Percentiles rank a stretch among this genome's conserved stretches.
Evolutionary conservation across 2,329 filamentous ascomycete species (phyloP).

Genomic region (Arachnomyces sp.): DNA sequence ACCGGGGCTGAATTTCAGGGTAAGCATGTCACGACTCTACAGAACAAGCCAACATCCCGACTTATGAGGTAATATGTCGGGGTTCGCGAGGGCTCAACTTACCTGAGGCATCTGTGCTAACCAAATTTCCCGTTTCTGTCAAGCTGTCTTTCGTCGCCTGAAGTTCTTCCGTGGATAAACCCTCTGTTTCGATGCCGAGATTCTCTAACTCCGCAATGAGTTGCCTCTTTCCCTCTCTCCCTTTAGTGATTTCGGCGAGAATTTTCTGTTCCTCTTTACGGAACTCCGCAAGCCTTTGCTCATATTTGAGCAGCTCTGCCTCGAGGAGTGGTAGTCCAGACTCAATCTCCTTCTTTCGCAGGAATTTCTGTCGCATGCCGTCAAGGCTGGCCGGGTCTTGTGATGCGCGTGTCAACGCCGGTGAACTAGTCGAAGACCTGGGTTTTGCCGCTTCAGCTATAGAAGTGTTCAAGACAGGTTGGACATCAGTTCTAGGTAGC

Average conservation of each 20-base stretch:
- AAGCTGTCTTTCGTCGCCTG: conserved; percentile 25
- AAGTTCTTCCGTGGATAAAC: conserved; percentile 37
- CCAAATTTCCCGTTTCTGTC: conserved; percentile 13
- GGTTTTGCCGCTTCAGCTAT: not conserved
- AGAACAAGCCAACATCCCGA: not conserved
- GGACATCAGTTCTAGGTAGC: not conserved
- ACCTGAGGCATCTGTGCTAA: conserved; percentile 10
- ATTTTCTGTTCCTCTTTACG: conserved; percentile 32
- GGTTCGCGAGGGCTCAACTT: not conserved
- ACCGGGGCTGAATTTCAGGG: conserved; percentile 1
- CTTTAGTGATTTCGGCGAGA: conserved; percentile 38
- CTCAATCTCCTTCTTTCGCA: conserved; percentile 42
- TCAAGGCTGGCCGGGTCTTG: conserved; percentile 19
- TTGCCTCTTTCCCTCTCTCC: conserved; percentile 33
- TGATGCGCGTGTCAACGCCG: conserved; percentile 14
- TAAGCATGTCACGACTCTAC: not conserved
- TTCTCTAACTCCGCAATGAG: conserved; percentile 42
- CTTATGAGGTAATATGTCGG: not conserved
- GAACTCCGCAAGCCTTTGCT: conserved; percentile 24
- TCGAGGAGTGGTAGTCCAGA: conserved; percentile 39
- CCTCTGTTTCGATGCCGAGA: conserved; percentile 41
- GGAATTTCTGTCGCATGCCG: conserved; percentile 28
- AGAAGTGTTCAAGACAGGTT: too few species aligned
- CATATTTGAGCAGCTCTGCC: conserved; percentile 34
- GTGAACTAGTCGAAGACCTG: conserved; percentile 9